Percentiles rank a stretch among this genome's conserved stretches.
phyloP scores from a whole-genome alignment of 768 basidiomycete species.

The Psilocybe cyanescens region DNA sequence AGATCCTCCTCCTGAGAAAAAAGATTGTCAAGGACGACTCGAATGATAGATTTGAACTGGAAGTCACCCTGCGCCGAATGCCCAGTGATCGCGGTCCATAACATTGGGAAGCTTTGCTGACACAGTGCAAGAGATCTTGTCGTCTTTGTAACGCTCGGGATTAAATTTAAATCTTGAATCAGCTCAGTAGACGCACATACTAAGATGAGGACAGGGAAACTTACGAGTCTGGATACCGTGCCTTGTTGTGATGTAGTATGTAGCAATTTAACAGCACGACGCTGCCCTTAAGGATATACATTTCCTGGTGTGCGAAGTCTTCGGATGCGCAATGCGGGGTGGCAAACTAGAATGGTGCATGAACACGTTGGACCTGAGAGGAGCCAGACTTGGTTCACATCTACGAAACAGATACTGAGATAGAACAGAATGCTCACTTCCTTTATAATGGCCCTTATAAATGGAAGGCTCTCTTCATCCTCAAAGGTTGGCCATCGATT shows the following conservation, averaged over 20 bases:
- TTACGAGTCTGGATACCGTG: slow-evolving; percentile 18
- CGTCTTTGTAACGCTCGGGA: slow-evolving; percentile 48
- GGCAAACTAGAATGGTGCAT: slow-evolving; percentile 40
- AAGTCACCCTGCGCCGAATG: slow-evolving; percentile 48
- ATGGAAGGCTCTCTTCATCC: slow-evolving; percentile 23
- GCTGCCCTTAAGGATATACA: slow-evolving; percentile 41
- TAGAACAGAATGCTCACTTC: slow-evolving; percentile 13
- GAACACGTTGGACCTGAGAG: slow-evolving; percentile 1
- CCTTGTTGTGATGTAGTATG: slow-evolving; percentile 34
- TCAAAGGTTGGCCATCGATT: slow-evolving; percentile 23
- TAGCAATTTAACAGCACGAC: slow-evolving; percentile 42
- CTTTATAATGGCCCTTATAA: slow-evolving; percentile 26
- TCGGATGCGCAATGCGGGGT: slow-evolving; percentile 39
- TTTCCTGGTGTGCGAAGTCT: slow-evolving; percentile 43
- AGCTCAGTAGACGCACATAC: background rate
- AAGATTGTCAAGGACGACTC: too few species aligned
- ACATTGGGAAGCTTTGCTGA: slow-evolving; percentile 37
- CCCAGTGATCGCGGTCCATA: slow-evolving; percentile 41
- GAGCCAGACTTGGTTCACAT: slow-evolving; percentile 11
- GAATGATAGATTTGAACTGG: background rate
- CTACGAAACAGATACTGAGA: background rate
- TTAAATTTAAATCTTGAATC: slow-evolving; percentile 16
- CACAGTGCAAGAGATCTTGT: slow-evolving; percentile 36
- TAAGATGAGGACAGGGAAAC: slow-evolving; percentile 11
- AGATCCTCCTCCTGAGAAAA: slow-evolving; percentile 36